Evolutionary conservation across 768 basidiomycete species (phyloP).

Genomic region (Sarcomyxa edulis): DNA sequence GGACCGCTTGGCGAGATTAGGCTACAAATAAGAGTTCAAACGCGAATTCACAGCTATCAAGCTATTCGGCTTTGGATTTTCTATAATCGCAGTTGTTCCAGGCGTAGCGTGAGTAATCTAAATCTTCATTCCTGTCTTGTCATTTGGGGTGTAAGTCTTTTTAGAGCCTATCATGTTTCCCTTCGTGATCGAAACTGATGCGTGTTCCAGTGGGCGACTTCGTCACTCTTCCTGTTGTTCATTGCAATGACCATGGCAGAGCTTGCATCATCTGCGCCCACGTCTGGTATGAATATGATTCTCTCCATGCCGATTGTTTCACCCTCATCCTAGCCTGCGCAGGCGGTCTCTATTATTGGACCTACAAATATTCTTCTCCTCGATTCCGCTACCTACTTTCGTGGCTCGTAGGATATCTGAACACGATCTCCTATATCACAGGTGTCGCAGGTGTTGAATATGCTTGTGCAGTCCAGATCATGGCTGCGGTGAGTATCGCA

Average conservation of each 20-base stretch:
- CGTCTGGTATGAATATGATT: constrained; percentile 32
- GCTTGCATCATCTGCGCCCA: constrained; percentile 48
- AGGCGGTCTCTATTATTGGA: constrained; percentile 58
- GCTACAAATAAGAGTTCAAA: constrained; percentile 55
- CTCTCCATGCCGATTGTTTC: too few relatives aligned
- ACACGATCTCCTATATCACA: constrained; percentile 48
- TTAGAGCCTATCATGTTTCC: background rate
- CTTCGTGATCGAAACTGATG: constrained; percentile 31
- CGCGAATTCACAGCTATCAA: constrained; percentile 48
- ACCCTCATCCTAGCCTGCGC: too few relatives aligned
- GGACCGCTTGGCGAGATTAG: constrained; percentile 34
- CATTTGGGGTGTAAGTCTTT: constrained; percentile 65
- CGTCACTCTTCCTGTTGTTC: constrained; percentile 40
- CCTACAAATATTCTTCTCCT: constrained; percentile 36
- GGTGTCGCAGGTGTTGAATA: constrained; percentile 57
- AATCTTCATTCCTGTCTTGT: constrained; percentile 62
- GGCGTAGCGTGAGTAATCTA: constrained; percentile 47
- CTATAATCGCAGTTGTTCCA: constrained; percentile 61
- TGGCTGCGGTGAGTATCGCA: constrained; percentile 59
- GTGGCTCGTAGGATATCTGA: constrained; percentile 54
- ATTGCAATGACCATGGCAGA: constrained; percentile 61
- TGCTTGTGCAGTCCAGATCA: constrained; percentile 60
- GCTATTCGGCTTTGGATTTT: constrained; percentile 65
- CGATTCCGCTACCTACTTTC: constrained; percentile 39
- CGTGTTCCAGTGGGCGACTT: constrained; percentile 38